A percentile compares a stretch with the other conserved stretches of the same genome.
phyloP scores from a whole-genome alignment of 2,329 filamentous ascomycete species.

The Acrocalymma vagum region DNA sequence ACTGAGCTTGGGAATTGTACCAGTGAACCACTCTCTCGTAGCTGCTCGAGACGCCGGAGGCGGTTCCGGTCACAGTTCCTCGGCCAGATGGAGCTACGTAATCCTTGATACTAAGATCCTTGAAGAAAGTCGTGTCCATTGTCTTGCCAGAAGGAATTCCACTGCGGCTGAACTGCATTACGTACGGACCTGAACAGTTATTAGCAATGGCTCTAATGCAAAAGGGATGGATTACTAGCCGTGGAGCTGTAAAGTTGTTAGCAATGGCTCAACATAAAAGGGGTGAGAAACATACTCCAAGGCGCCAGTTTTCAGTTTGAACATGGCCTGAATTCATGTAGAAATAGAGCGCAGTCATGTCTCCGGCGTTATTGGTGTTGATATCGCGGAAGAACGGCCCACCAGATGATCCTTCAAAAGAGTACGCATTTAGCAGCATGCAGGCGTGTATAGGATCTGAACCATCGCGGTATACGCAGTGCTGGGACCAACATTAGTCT shows the following conservation, averaged over 20 bases:
- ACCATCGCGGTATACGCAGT: conserved; percentile 65
- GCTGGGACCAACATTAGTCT: too few relatives aligned
- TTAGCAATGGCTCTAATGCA: too few relatives aligned
- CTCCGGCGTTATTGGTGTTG: conserved; percentile 69
- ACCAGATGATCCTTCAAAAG: conserved; percentile 70
- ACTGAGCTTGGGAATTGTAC: conserved; percentile 69
- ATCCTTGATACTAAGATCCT: conserved; percentile 64
- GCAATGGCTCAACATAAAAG: too few relatives aligned
- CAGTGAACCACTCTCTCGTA: conserved; percentile 70
- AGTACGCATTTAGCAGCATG: conserved; percentile 63
- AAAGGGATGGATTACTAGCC: too few relatives aligned
- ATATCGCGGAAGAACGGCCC: conserved; percentile 72
- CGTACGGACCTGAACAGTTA: conserved; percentile 73
- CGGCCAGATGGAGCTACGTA: conserved; percentile 65
- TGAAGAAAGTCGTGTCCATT: conserved; percentile 67
- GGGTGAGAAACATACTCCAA: too few relatives aligned
- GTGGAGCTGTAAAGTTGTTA: too few relatives aligned
- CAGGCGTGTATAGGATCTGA: conserved; percentile 66
- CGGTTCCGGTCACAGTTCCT: conserved; percentile 68
- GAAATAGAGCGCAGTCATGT: conserved; percentile 67
- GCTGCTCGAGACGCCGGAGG: conserved; percentile 61
- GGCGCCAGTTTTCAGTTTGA: conserved; percentile 66
- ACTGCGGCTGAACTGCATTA: conserved; percentile 67
- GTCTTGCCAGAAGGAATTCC: conserved; percentile 58
- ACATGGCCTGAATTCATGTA: conserved; percentile 73